These are phyloP conservation scores for Neckera pumila DNA, from an alignment of 225 moss, liverwort and hornwort genomes.

Conservation along the genomic window DNA sequence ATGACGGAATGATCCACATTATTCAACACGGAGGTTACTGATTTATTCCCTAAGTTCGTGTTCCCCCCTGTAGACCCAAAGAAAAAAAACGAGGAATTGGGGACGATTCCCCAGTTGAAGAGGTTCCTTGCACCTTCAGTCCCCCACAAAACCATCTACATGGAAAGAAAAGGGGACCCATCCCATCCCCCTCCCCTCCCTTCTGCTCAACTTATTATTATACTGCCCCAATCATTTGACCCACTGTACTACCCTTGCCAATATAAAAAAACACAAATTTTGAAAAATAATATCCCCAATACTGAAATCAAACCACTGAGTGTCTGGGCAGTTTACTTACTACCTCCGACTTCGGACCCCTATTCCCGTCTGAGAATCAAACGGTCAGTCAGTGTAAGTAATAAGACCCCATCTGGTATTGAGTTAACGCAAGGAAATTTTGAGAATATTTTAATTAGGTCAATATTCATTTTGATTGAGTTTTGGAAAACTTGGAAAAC, in stretches of 20 bases:
- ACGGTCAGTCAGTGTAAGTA: not conserved
- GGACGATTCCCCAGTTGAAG: not conserved
- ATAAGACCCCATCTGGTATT: not conserved
- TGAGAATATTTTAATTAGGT: not conserved
- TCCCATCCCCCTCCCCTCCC: not conserved
- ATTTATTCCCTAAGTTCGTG: not conserved
- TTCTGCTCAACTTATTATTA: not conserved
- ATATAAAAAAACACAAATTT: not conserved
- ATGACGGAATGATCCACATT: not conserved
- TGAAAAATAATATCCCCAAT: not conserved
- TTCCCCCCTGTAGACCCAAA: not conserved
- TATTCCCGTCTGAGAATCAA: not conserved
- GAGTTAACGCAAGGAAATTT: not conserved
- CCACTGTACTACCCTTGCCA: not conserved
- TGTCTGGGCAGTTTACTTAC: too few species aligned
- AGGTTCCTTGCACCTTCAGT: not conserved
- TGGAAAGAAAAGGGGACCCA: not conserved
- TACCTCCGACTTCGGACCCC: not conserved
- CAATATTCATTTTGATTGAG: too few species aligned
- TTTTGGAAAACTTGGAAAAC: not conserved
- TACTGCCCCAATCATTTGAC: slow-evolving; percentile 4
- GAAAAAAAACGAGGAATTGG: not conserved
- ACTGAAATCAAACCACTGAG: too few species aligned
- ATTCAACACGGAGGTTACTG: not conserved
- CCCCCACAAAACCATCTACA: not conserved